phyloP scores from a whole-genome alignment of 345 rosid genomes.

The Syzygium aqueum region DNA sequence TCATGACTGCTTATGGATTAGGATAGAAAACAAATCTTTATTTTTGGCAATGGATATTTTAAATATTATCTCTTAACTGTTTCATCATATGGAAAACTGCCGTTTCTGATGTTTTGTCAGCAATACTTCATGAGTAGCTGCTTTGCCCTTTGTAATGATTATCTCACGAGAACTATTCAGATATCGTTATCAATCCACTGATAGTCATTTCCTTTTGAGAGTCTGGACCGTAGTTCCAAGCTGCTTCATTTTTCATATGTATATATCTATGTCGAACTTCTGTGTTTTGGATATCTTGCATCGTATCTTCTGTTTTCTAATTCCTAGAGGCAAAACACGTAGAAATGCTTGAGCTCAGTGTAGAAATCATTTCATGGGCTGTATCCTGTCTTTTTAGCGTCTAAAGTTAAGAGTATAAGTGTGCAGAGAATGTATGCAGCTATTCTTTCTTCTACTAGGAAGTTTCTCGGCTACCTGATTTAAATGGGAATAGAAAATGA shows the following conservation, averaged over 20 bases:
- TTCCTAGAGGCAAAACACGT: neutral
- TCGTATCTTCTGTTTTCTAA: neutral
- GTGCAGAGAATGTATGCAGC: neutral
- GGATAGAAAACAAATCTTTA: neutral
- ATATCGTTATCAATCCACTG: neutral
- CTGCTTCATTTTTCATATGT: neutral
- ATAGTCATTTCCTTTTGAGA: neutral
- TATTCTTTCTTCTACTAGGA: neutral
- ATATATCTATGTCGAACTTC: neutral
- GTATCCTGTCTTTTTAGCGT: neutral
- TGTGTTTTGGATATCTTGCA: neutral
- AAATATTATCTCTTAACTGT: neutral
- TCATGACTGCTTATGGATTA: neutral
- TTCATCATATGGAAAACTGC: neutral
- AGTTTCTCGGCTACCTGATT: neutral
- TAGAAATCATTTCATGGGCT: neutral
- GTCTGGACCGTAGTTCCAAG: neutral
- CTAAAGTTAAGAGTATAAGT: neutral
- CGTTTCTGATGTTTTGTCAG: neutral
- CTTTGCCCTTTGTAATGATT: neutral
- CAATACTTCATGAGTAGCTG: neutral
- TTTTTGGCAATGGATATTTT: neutral
- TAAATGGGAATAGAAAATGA: neutral
- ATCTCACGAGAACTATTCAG: neutral
- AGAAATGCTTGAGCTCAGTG: neutral